Conservation (phyloP, 2,329 filamentous ascomycete species). For the Fusarium nisikadoi region DNA sequence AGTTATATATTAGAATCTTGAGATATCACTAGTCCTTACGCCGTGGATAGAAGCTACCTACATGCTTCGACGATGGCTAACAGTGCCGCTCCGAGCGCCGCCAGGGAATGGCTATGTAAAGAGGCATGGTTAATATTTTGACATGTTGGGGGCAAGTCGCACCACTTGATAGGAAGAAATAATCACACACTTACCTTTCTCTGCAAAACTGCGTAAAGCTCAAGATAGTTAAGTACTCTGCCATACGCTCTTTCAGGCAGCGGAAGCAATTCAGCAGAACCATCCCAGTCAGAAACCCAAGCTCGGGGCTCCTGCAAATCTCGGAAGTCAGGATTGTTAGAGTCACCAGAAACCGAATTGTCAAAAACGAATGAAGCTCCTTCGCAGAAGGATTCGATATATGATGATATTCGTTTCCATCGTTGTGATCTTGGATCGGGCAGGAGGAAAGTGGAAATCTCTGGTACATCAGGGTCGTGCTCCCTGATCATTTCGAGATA, state of each 20-base stretch:
- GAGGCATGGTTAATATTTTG: background rate
- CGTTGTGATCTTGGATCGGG: background rate
- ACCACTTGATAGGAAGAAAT: background rate
- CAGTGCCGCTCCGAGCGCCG: background rate
- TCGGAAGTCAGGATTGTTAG: background rate
- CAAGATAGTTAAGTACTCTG: background rate
- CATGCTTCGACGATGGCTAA: background rate
- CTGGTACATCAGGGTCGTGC: background rate
- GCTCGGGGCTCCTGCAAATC: background rate
- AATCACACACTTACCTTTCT: background rate
- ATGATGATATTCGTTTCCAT: background rate
- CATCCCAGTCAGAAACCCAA: conserved; percentile 15
- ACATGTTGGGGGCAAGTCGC: background rate
- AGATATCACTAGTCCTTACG: background rate
- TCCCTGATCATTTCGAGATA: background rate
- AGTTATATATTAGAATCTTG: background rate
- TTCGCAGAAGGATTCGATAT: background rate
- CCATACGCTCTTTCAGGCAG: background rate
- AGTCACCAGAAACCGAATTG: background rate
- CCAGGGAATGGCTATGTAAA: background rate
- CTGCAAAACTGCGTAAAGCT: background rate
- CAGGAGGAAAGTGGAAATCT: background rate
- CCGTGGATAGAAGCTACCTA: background rate
- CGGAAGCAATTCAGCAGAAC: background rate
- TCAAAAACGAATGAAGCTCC: background rate